Evolutionary conservation across 805 yeast genomes (phyloP).

Genomic region (Suhomyces faveliae): DNA sequence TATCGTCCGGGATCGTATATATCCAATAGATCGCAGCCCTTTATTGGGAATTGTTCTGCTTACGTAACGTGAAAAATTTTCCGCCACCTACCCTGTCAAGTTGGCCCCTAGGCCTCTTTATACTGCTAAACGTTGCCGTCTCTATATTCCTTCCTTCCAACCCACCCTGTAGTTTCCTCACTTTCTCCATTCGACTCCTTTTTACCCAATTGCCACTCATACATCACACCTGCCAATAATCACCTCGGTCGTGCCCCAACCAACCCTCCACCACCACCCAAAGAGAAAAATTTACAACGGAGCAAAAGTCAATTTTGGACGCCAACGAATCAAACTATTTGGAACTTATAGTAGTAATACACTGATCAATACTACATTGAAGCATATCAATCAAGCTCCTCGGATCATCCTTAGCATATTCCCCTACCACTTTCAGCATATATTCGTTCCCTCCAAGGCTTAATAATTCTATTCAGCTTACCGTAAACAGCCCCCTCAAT

Average conservation of each 20-base stretch:
- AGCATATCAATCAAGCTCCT: not conserved
- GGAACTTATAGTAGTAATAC: not conserved
- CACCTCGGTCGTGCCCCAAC: not conserved
- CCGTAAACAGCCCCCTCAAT: not conserved
- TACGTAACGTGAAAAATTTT: slow-evolving; percentile 1
- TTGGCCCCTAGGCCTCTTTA: not conserved
- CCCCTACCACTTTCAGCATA: not conserved
- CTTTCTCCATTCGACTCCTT: not conserved
- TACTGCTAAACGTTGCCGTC: not conserved
- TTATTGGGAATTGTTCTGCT: not conserved
- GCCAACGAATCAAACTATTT: not conserved
- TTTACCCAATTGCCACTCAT: not conserved
- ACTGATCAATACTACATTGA: not conserved
- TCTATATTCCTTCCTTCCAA: not conserved
- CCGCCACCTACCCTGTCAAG: not conserved
- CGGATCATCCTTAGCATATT: not conserved
- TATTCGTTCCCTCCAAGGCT: not conserved
- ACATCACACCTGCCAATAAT: not conserved
- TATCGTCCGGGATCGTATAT: not conserved
- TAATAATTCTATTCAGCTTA: not conserved
- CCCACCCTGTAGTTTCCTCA: not conserved
- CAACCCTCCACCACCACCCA: not conserved
- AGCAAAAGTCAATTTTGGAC: not conserved
- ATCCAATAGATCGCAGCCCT: slow-evolving; percentile 1
- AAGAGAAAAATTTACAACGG: slow-evolving; percentile 3